Evolutionary conservation across 495 filamentous ascomycete species (phyloP), one percentile per base, ranked within the genome.

Genomic region (Neurospora tetraspora): DNA sequence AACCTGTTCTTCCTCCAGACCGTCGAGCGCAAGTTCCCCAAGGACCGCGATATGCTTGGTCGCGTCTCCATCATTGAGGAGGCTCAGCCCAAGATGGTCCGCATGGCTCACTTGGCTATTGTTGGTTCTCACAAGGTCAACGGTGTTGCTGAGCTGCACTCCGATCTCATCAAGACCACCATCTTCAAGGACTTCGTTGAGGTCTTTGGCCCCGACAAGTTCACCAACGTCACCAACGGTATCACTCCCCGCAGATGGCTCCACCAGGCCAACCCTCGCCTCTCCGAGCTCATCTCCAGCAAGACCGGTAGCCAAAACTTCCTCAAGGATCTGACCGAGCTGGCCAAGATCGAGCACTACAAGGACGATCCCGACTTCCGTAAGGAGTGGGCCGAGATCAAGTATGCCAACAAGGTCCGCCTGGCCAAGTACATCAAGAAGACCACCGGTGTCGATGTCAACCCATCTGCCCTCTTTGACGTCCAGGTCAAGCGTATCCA

Each of bases 61-160:
- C 87, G 93, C 20, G 94, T 98, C 27, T 98, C 96, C 5, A 94
- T 99, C 76, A 97, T 99, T 71, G 96, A 99, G 82, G 96, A 99
- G 82, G 93, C 92, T 9, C 91, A 96, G 77, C 94, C 96, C n/a
- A 94, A 98, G 88, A 96, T 97, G 91, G 89, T 99, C 70, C 91
- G 94, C 77, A 99, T 99, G 96, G 96, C 96, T 0, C 94, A 88
- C 81, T 83, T 99, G 59, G 96, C 96, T 23, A 91, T 98, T 74
- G 94, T 99, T 78, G 96, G 96, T 38, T 98, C 96, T 31, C 96
- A 99, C 87, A 98, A 98, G 82, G 96, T 99, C 82, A 99, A 99
- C 77, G 96, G 96, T 78, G 96, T 99, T 37, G 96, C 96, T 31
- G 96, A 98, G 82, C 84, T 99, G 71, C 96, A 99, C 82, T 99